A percentile compares a stretch with the other conserved stretches of the same genome.
Evolutionary conservation across 225 moss, liverwort and hornwort species (phyloP).

Genomic region (Pseudoscleropodium purum): DNA sequence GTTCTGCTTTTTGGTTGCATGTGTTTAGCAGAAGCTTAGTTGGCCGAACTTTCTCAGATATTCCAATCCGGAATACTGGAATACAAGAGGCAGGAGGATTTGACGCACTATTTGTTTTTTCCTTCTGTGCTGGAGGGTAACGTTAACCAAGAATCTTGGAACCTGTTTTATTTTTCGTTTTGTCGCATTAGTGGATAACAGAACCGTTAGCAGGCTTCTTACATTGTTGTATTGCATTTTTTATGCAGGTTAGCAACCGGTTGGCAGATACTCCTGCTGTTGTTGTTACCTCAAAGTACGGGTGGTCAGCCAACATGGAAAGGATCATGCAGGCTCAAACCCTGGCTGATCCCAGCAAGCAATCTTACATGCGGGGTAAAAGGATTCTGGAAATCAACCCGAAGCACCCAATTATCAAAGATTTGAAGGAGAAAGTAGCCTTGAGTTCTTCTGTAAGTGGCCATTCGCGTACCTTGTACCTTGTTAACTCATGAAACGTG

Average conservation of each 20-base stretch:
- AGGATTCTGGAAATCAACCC: conserved; percentile 93
- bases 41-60: background rate
- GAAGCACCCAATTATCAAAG: conserved; percentile 90
- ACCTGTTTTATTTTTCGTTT: background rate
- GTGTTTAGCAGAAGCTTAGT: background rate
- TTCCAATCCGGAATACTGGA: background rate
- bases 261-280: conserved; percentile 89
- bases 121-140: background rate
- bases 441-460: conserved; percentile 56
- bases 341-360: conserved; percentile 80
- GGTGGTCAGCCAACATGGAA: conserved; percentile 99
- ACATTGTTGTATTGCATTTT: background rate
- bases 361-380: conserved; percentile 91
- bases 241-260: conserved; percentile 73
- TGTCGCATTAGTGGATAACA: background rate
- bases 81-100: background rate
- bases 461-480: background rate
- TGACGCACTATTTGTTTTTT: background rate
- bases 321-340: conserved; percentile 99
- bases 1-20: background rate
- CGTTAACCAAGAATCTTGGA: background rate
- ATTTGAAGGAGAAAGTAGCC: conserved; percentile 75
- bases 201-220: background rate
- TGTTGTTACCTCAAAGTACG: conserved; percentile 92
- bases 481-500: background rate